Percentiles rank a stretch among this genome's conserved stretches.
phyloP scores from a whole-genome alignment of 2,329 filamentous ascomycete genomes.

The Fusarium nygamai region DNA sequence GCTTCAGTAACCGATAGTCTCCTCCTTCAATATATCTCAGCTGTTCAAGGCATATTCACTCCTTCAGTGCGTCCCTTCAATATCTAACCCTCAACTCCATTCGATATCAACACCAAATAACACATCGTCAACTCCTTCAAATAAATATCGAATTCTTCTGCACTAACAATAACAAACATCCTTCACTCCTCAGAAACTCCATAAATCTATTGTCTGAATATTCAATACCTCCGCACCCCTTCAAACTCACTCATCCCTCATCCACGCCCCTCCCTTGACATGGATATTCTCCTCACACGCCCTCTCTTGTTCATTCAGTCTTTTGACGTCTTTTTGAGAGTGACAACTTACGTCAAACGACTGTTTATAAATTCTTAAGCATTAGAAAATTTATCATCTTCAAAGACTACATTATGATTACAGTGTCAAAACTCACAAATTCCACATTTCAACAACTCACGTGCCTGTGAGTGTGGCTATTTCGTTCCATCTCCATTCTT shows the following conservation, averaged over 20 bases:
- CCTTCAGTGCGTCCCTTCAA: constrained; percentile 7
- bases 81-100: background rate
- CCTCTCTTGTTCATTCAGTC: constrained; percentile 1
- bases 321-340: background rate
- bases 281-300: background rate
- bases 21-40: background rate
- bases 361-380: background rate
- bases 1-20: constrained; percentile 9
- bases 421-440: background rate
- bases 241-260: constrained; percentile 23
- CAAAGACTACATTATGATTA: background rate
- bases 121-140: constrained; percentile 10
- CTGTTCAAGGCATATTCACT: background rate
- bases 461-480: background rate
- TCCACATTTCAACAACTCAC: background rate
- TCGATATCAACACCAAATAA: constrained; percentile 4
- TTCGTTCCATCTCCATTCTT: constrained; percentile 13
- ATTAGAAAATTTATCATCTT: background rate
- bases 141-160: constrained; percentile 9
- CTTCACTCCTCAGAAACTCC: constrained; percentile 6
- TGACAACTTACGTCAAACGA: constrained; percentile 3
- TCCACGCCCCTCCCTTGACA: constrained; percentile 29
- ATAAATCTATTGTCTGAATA: constrained; percentile 34
- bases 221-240: constrained; percentile 33
- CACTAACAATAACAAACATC: constrained; percentile 12